Evolutionary conservation across 140 eudicot genomes (phyloP), one percentile per base, ranked within the genome.

Genomic region (Ambrosia hybrid): DNA sequence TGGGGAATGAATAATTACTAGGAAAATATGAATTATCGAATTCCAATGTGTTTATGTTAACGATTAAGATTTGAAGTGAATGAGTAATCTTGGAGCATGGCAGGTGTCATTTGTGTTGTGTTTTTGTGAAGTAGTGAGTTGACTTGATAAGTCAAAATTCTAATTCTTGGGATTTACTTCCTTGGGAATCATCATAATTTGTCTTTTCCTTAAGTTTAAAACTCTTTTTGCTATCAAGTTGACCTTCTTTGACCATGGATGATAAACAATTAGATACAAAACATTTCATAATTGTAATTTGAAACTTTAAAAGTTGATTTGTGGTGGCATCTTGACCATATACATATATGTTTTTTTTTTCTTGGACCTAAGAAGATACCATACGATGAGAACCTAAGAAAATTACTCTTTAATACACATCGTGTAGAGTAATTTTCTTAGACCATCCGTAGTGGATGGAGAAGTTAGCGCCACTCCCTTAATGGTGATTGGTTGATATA

Each of bases 121-220:
- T 52, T 15, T 65, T 74, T 73, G 68, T 70, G 61, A 48, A 57
- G 15, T 21, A 21, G 26, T 21, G 26, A 21, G 26, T 21, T 21
- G 26, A 21, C 26, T 21, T 21, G 26, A 21, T 21, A 21, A 21
- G 26, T 21, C 26, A 21, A 21, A 21, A 21, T 21, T 21, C 26
- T 21, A 21, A 21, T 21, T 21, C 26, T 21, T 21, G 26, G 26
- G 26, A 21, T 21, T 21, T 21, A 21, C 26, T 21, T 21, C 26
- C 26, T 21, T 21, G 26, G 26, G 26, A 21, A 21, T 21, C 26
- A 21, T 21, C 26, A 21, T 21, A 21, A 21, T 21, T 69, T 74
- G 77, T 69, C 75, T 75, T 78, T 83, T 75, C 64, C 79, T 71
- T 75, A 34, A 69, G 41, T 49, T 57, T 69, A 58, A 74, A 83